Evolutionary conservation across 1,284 basidiomycete genomes (phyloP).

Genomic region (Ganoderma meredithae): DNA sequence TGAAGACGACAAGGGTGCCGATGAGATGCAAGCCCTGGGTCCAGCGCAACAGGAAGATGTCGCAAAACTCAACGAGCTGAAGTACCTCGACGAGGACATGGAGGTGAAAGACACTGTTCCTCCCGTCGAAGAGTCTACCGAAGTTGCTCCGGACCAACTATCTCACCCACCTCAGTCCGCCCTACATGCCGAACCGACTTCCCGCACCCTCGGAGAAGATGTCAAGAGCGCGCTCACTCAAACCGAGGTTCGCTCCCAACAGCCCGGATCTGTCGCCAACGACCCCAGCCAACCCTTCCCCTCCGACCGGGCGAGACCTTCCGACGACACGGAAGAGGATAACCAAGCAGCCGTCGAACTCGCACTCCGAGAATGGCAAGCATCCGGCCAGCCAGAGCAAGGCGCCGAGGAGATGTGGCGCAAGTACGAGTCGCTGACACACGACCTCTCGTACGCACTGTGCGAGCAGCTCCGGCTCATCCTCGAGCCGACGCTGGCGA

Average conservation of each 20-base stretch:
- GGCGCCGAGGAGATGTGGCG: slow-evolving; percentile 87
- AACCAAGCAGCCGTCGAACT: slow-evolving; percentile 57
- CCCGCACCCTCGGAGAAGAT: slow-evolving; percentile 44
- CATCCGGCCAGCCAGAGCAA: slow-evolving; percentile 61
- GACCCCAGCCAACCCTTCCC: slow-evolving; percentile 22
- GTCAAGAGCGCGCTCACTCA: slow-evolving; percentile 59
- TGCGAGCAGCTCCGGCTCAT: slow-evolving; percentile 98
- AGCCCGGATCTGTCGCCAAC: slow-evolving; percentile 9
- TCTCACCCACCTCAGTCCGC: slow-evolving; percentile 24
- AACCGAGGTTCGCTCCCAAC: slow-evolving; percentile 40
- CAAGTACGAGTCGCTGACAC: slow-evolving; percentile 89
- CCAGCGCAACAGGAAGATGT: slow-evolving; percentile 86
- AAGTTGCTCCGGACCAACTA: slow-evolving; percentile 36
- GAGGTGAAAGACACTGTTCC: slow-evolving; percentile 43
- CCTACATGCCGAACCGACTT: slow-evolving; percentile 44
- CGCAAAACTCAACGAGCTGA: slow-evolving; percentile 84
- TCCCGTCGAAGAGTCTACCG: slow-evolving; percentile 29
- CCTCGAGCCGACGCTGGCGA: slow-evolving; percentile 94
- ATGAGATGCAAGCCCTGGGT: slow-evolving; percentile 91
- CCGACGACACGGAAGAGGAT: slow-evolving; percentile 16
- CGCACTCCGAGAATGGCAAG: slow-evolving; percentile 70
- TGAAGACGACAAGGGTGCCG: slow-evolving; percentile 61
- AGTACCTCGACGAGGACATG: slow-evolving; percentile 70
- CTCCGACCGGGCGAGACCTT: slow-evolving; percentile 10
- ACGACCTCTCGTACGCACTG: slow-evolving; percentile 89